Evolutionary conservation across 148 eudicot genomes (phyloP).

Genomic region (Camellia sinensis): DNA sequence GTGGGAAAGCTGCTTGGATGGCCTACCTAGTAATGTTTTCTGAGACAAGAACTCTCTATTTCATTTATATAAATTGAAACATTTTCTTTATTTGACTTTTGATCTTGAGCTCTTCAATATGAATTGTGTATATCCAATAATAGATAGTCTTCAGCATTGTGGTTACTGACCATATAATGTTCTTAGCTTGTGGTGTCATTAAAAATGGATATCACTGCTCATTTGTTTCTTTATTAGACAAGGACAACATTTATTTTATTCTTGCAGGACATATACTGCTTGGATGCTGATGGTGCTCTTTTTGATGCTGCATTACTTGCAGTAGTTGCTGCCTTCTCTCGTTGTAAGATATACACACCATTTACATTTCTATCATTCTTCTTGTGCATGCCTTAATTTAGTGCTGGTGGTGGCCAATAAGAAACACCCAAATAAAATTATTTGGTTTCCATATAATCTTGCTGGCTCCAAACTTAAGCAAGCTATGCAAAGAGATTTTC

Average conservation of each 20-base stretch:
- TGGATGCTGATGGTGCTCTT: conserved; percentile 96
- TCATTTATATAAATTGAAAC: background rate
- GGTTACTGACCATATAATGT: background rate
- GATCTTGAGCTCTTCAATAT: background rate
- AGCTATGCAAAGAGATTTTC: background rate
- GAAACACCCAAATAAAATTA: background rate
- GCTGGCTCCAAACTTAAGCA: background rate
- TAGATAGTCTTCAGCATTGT: background rate
- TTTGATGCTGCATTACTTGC: conserved; percentile 92
- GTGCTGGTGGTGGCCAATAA: too few species aligned
- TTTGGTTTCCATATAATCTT: background rate
- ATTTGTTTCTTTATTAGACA: background rate
- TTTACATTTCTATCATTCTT: background rate
- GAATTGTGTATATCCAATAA: background rate
- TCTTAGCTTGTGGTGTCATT: background rate
- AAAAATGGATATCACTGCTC: background rate
- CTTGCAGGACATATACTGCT: conserved; percentile 83
- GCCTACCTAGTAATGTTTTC: conserved; percentile 66
- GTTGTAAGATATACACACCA: conserved; percentile 44
- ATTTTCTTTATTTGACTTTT: conserved; percentile 3
- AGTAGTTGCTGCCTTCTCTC: conserved; percentile 83
- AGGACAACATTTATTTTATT: background rate
- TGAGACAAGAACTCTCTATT: background rate
- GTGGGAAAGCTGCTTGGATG: conserved; percentile 99
- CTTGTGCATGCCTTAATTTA: background rate